phyloP scores from a whole-genome alignment of 208 protist genomes.

The Zelonia costaricensis region DNA sequence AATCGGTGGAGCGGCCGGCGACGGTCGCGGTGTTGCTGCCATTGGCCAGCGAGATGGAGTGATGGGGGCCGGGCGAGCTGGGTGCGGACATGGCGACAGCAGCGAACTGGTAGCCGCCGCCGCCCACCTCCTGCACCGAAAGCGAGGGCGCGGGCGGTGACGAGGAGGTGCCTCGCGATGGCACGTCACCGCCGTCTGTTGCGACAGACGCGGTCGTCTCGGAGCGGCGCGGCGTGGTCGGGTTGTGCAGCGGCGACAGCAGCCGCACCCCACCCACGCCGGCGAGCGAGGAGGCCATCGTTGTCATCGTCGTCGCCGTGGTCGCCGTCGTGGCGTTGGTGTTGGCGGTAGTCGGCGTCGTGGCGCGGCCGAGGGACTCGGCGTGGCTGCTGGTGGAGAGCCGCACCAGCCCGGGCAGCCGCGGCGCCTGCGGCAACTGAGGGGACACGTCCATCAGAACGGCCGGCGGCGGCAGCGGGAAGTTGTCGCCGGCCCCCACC shows the following conservation, averaged over 20 bases:
- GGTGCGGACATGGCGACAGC: no score
- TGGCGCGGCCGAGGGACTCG: background rate
- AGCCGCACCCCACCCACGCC: background rate
- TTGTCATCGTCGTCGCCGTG: background rate
- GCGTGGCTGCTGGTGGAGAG: background rate
- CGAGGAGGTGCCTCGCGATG: no score
- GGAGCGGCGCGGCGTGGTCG: no score
- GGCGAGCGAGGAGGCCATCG: background rate
- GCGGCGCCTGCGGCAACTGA: no score
- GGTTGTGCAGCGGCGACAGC: background rate
- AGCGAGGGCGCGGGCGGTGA: no score
- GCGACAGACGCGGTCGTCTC: no score
- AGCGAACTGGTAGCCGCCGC: no score
- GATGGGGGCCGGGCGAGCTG: background rate
- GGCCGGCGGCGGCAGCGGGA: no score
- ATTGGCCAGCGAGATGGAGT: background rate
- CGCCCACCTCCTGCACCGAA: no score
- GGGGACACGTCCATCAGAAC: no score
- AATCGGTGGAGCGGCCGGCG: background rate
- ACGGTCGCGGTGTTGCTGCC: background rate
- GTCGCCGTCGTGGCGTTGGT: background rate
- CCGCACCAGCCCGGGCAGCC: constrained; percentile 12
- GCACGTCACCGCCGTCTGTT: no score
- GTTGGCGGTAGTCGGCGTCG: background rate
- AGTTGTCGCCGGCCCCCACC: no score